These are phyloP conservation scores for Lactifluus volemus DNA, from an alignment of 768 basidiomycete genomes.

Conservation along the genomic window DNA sequence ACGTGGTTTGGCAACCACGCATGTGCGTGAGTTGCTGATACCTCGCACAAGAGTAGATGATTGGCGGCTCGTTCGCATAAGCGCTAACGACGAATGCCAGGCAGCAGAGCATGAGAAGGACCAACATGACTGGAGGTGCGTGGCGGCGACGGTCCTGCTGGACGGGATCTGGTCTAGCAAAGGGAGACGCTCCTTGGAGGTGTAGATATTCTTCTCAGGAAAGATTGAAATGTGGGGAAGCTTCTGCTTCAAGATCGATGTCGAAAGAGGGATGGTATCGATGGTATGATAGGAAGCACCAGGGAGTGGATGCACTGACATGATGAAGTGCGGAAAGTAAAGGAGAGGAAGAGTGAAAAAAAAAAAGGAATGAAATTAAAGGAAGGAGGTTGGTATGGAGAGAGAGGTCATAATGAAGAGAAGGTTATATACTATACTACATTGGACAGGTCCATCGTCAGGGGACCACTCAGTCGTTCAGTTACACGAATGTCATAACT, in stretches of 20 bases:
- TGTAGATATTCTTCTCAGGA: neutral
- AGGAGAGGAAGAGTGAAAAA: neutral
- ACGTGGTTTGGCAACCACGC: neutral
- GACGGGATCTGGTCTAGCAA: neutral
- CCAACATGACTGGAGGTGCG: neutral
- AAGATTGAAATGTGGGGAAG: neutral
- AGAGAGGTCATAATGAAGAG: too few species aligned
- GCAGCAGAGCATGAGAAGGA: neutral
- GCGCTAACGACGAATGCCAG: constrained; percentile 4
- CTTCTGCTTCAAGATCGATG: constrained; percentile 1
- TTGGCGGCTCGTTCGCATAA: neutral
- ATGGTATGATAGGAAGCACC: constrained; percentile 8
- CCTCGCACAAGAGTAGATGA: neutral
- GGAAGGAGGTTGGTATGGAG: too few species aligned
- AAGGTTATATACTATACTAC: too few species aligned
- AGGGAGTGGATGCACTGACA: constrained; percentile 2
- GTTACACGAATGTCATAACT: too few species aligned
- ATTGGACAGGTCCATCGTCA: too few species aligned
- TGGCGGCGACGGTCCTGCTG: neutral
- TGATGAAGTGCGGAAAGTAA: neutral
- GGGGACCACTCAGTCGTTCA: too few species aligned
- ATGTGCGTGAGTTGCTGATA: neutral
- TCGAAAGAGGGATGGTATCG: neutral
- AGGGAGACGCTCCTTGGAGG: neutral
- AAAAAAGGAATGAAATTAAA: neutral